Percentiles rank a stretch among this genome's conserved stretches.
These are phyloP conservation scores for Blepharisma stoltei DNA, from an alignment of 73 alveolate species.

Conservation along the genomic window DNA sequence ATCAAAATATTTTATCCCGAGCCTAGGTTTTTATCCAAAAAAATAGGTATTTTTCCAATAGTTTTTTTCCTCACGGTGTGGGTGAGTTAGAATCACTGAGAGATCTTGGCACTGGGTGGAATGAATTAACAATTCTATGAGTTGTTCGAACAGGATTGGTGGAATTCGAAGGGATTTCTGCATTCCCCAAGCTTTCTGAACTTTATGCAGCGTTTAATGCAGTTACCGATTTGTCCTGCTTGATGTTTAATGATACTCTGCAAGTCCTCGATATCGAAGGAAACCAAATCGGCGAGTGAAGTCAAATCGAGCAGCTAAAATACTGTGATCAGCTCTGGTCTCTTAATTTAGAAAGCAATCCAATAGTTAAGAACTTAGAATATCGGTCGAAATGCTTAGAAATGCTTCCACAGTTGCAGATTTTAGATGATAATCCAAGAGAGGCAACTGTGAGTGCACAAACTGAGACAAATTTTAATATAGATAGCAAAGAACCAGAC, in stretches of 20 bases:
- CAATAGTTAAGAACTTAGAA: not conserved
- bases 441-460: not conserved
- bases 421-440: conserved; percentile 15
- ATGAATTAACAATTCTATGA: conserved; percentile 2
- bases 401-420: not conserved
- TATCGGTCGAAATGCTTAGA: conserved; percentile 11
- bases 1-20: no score
- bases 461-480: no score
- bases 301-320: not conserved
- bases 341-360: conserved; percentile 29
- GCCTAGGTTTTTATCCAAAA: no score
- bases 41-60: no score
- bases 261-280: conserved; percentile 31
- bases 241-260: conserved; percentile 16
- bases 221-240: not conserved
- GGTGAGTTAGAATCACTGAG: not conserved
- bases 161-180: conserved; percentile 27
- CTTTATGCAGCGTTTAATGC: conserved; percentile 25
- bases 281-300: not conserved
- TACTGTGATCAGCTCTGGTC: conserved; percentile 6
- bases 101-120: conserved; percentile 20
- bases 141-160: not conserved
- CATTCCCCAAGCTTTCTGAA: conserved; percentile 25
- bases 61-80: no score
- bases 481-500: not conserved